Conservation (phyloP, 106 monocot species). For the Phalaenopsis equestris region DNA sequence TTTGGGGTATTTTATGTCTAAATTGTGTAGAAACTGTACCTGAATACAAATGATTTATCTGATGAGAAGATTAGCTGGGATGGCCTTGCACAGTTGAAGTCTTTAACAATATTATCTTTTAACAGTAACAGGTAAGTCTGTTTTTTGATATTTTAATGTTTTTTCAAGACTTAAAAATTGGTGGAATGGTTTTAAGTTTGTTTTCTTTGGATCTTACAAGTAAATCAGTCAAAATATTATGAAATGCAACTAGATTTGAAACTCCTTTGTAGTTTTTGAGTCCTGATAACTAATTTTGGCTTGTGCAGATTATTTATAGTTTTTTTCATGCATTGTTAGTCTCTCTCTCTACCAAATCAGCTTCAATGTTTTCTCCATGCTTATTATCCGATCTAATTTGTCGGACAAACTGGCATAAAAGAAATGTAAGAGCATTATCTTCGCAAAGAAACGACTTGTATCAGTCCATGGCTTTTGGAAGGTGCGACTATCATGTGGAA, state of each 20-base stretch:
- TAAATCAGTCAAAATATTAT: not conserved
- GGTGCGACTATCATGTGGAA: too few species aligned
- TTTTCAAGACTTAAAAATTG: not conserved
- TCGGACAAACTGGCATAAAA: too few species aligned
- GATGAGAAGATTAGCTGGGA: constrained; percentile 79
- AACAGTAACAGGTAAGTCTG: constrained; percentile 68
- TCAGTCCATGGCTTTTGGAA: too few species aligned
- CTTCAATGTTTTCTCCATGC: too few species aligned
- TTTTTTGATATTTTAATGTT: not conserved
- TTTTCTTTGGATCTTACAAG: too few species aligned
- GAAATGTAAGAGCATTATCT: too few species aligned
- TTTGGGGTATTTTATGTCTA: not conserved
- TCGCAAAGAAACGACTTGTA: too few species aligned
- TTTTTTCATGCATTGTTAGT: too few species aligned
- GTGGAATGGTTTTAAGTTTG: not conserved
- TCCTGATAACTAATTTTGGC: too few species aligned
- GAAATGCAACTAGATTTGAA: not conserved
- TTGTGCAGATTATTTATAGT: too few species aligned
- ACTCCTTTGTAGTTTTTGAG: not conserved
- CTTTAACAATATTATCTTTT: constrained; percentile 50
- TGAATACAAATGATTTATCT: constrained; percentile 69
- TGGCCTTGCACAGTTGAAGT: constrained; percentile 58
- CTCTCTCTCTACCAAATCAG: too few species aligned
- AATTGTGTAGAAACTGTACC: constrained; percentile 67
- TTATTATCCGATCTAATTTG: too few species aligned